A percentile compares a stretch with the other conserved stretches of the same genome.
Evolutionary conservation across 2,329 filamentous ascomycete species (phyloP).

Genomic region (Tolypocladium pustulatum): DNA sequence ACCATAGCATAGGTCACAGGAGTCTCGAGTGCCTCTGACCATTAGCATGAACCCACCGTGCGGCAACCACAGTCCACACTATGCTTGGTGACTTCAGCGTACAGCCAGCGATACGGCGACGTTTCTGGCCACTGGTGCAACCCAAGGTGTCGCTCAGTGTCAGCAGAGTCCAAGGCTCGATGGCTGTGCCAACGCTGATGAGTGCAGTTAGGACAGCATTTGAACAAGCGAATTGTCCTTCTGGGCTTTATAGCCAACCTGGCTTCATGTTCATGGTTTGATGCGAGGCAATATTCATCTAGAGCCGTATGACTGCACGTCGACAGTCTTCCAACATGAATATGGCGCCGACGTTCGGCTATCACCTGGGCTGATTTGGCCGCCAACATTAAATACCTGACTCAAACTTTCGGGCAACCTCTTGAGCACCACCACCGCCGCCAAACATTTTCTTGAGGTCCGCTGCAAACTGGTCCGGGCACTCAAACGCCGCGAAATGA

Average conservation of each 20-base stretch:
- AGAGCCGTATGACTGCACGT: too few relatives aligned
- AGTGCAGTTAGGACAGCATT: too few relatives aligned
- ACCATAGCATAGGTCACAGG: too few relatives aligned
- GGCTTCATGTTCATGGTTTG: too few relatives aligned
- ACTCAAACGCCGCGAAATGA: constrained; percentile 52
- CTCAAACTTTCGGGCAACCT: constrained; percentile 9
- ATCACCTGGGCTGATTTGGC: too few relatives aligned
- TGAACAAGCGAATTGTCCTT: too few relatives aligned
- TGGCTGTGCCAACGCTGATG: not conserved
- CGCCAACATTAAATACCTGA: not conserved
- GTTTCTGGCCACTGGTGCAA: not conserved
- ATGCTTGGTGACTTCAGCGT: not conserved
- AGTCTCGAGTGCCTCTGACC: not conserved
- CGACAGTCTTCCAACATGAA: too few relatives aligned
- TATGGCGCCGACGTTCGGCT: too few relatives aligned
- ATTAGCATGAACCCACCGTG: not conserved
- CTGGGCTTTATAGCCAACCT: too few relatives aligned
- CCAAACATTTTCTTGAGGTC: constrained; percentile 51
- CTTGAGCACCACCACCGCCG: constrained; percentile 32
- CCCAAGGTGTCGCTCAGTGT: not conserved
- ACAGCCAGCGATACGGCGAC: not conserved
- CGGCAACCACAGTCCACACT: not conserved
- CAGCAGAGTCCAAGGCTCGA: not conserved
- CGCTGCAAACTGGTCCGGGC: constrained; percentile 37
- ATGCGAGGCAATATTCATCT: too few relatives aligned